phyloP scores from a whole-genome alignment of 768 basidiomycete species.

The Gautieria morchelliformis region DNA sequence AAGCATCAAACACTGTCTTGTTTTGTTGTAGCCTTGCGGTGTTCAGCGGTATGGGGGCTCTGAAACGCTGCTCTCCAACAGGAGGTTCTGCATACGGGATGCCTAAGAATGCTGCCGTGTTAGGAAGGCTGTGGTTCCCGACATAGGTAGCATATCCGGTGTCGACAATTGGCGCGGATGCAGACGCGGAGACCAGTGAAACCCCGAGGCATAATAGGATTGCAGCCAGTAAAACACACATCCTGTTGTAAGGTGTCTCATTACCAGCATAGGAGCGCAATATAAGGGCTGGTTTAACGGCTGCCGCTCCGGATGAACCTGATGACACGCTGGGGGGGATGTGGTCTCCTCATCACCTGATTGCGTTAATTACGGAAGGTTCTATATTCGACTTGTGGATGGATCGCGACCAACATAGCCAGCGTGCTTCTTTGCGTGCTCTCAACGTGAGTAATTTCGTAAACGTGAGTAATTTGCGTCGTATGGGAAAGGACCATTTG shows the following conservation, averaged over 20 bases:
- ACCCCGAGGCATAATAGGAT: background rate
- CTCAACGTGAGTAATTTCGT: background rate
- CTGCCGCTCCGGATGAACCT: background rate
- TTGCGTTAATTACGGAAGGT: background rate
- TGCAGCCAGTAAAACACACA: background rate
- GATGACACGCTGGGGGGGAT: background rate
- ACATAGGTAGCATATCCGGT: constrained; percentile 50
- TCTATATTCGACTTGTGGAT: background rate
- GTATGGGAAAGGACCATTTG: background rate
- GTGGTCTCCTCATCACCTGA: background rate
- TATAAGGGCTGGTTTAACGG: background rate
- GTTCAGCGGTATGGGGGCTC: constrained; percentile 44
- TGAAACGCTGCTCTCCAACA: constrained; percentile 23
- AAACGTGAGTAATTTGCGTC: background rate
- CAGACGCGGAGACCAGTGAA: background rate
- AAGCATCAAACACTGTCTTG: constrained; percentile 38
- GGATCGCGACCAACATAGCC: background rate
- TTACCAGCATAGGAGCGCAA: background rate
- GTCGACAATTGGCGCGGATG: constrained; percentile 25
- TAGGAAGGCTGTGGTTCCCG: constrained; percentile 41
- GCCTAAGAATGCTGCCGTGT: constrained; percentile 46
- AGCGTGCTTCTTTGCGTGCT: background rate
- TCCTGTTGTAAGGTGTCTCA: background rate
- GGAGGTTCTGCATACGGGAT: constrained; percentile 30
- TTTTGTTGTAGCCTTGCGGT: constrained; percentile 17